Conservation (phyloP, 208 protist species). For the Crithidia acanthocephali region DNA sequence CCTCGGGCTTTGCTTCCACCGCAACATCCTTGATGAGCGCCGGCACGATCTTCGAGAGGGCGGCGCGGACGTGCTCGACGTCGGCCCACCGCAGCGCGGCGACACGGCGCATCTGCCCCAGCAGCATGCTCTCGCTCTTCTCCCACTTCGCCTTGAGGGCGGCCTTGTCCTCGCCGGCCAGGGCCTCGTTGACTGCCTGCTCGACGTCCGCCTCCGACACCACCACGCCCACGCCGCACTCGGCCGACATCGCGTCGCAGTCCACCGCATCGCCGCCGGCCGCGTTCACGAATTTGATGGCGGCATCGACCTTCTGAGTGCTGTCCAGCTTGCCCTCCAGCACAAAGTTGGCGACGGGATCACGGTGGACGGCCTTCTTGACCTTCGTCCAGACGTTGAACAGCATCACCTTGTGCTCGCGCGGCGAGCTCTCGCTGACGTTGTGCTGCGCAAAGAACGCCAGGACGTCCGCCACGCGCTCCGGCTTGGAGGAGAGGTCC, state of each 20-base stretch:
- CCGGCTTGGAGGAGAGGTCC: conserved; percentile 85
- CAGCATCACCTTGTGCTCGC: conserved; percentile 88
- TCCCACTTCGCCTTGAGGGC: conserved; percentile 71
- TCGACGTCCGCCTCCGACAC: conserved; percentile 56
- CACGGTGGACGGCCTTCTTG: conserved; percentile 73
- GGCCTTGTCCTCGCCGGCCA: conserved; percentile 53
- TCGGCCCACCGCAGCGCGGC: conserved; percentile 81
- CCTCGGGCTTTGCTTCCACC: conserved; percentile 19
- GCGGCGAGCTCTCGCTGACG: conserved; percentile 51
- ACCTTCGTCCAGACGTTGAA: conserved; percentile 88
- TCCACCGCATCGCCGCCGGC: conserved; percentile 50
- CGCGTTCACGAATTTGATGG: conserved; percentile 77
- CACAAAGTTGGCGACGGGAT: conserved; percentile 67
- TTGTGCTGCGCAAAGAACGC: conserved; percentile 68
- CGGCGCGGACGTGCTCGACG: conserved; percentile 60
- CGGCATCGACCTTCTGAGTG: conserved; percentile 89
- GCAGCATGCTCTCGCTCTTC: conserved; percentile 86
- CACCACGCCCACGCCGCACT: conserved; percentile 82
- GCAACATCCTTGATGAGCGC: conserved; percentile 61
- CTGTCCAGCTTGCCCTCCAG: conserved; percentile 65
- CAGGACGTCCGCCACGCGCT: conserved; percentile 84
- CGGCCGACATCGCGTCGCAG: conserved; percentile 50
- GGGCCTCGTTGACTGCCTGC: conserved; percentile 54
- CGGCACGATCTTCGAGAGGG: conserved; percentile 71
- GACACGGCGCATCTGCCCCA: conserved; percentile 82